Evolutionary conservation across 345 rosid species (phyloP).

Genomic region (Ailanthus altissimus): DNA sequence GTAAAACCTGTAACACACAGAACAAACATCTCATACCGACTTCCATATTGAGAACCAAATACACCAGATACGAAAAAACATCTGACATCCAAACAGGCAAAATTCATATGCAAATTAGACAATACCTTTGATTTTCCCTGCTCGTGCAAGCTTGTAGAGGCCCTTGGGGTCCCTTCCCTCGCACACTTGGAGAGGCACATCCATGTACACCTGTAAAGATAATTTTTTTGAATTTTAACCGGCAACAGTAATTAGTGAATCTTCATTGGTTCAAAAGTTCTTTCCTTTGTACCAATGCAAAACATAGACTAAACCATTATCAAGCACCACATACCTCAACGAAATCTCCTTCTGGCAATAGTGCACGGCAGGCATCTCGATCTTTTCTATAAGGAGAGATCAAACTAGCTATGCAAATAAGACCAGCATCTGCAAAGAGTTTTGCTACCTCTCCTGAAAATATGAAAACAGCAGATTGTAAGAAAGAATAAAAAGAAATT

Average conservation of each 20-base stretch:
- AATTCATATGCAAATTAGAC: conserved; percentile 16
- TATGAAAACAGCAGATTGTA: conserved; percentile 1
- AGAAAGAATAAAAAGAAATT: conserved; percentile 14
- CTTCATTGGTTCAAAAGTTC: conserved; percentile 1
- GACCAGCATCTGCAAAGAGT: conserved; percentile 81
- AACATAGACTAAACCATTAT: conserved; percentile 4
- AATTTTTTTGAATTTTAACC: conserved; percentile 14
- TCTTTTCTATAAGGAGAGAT: conserved; percentile 87
- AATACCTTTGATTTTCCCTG: conserved; percentile 80
- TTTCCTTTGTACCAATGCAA: background rate
- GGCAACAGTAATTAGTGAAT: conserved; percentile 12
- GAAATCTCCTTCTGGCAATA: conserved; percentile 74
- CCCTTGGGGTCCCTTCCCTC: conserved; percentile 90
- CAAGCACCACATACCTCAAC: conserved; percentile 56
- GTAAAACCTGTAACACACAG: conserved; percentile 56
- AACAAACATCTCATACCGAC: background rate
- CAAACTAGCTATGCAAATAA: conserved; percentile 82
- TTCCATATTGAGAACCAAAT: conserved; percentile 11
- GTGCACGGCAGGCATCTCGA: conserved; percentile 64
- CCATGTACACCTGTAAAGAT: conserved; percentile 63
- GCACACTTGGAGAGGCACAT: conserved; percentile 68
- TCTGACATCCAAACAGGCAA: background rate
- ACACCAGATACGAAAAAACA: background rate
- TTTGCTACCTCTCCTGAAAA: conserved; percentile 77
- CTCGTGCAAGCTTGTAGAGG: conserved; percentile 84